Evolutionary conservation across 2,329 filamentous ascomycete species (phyloP), one percentile per base, ranked within the genome.

Genomic region (Myotisia sp.): DNA sequence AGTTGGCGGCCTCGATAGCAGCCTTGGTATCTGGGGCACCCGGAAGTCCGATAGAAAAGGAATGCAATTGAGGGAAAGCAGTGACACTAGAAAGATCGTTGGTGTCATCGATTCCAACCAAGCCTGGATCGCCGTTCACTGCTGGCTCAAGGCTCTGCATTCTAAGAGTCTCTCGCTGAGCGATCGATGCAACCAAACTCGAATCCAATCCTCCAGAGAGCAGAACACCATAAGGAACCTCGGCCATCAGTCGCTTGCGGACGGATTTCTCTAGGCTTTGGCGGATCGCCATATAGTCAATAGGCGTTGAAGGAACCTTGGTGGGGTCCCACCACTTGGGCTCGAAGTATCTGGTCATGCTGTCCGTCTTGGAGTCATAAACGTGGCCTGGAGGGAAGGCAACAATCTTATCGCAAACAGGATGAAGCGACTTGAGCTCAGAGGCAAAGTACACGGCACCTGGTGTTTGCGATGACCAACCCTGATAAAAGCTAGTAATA

Each of bases 401-500:
- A 50, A 86, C 74, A 54, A 98, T 86, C 64, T 87, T 79, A 69
- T 98, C 90, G 68, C 90, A 98, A 31, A 95, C 85, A 9, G 80
- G 75, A 60, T 87, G 75, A 52, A 98, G 65, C 52, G 77, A 92
- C 67, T 98, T 98, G 51, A 98, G 65, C 68, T 98, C 90, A 2
- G 86, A 95, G 44, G 87, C 90, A 57, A 98, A 98, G 71, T 87
- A 98, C 37, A 87, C 79, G 19, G 90, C 74, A 34, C 74, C 76
- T 26, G 85, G 83, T 47, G 86, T 79, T 55, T 76, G 64, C 48
- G 81, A 92, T 28, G 79, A 81, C 67, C 83, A 83, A 50, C 90
- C 90, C 60, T 94, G 82, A 67, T 98, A 98, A 59, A 98, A 85
- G 43, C 84, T 94, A 46, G 86, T 95, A 59, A 98, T 78, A 49